A percentile compares a stretch with the other conserved stretches of the same genome.
phyloP scores from a whole-genome alignment of 352 stramenopile genomes.

The Saprolegnia parasitica region DNA sequence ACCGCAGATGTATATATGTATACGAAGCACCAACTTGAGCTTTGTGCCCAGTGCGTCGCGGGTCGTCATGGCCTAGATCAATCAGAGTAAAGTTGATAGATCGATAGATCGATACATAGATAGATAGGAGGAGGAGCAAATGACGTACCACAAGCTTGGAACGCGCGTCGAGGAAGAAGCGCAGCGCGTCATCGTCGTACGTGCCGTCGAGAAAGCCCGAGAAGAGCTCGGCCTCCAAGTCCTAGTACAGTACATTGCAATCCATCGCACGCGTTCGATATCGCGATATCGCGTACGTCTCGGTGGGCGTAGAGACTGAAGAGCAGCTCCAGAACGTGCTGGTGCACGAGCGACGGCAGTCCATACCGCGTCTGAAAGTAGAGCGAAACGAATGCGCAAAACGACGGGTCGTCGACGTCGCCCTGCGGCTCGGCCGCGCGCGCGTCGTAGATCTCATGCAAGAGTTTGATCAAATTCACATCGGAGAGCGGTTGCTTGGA shows the following conservation, averaged over 20 bases:
- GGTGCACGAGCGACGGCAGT: conserved; percentile 51
- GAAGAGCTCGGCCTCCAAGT: conserved; percentile 58
- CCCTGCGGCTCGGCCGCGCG: conserved; percentile 36
- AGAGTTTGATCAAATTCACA: conserved; percentile 28
- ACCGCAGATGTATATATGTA: background rate
- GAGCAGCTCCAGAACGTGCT: conserved; percentile 55
- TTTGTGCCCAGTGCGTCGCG: conserved; percentile 32
- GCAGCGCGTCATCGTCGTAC: conserved; percentile 41
- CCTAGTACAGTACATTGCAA: no score
- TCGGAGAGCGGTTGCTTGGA: conserved; percentile 5
- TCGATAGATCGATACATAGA: no score
- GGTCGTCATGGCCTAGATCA: conserved; percentile 26
- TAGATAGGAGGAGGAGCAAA: conserved; percentile 16
- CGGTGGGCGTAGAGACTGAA: conserved; percentile 37
- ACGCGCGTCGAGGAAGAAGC: conserved; percentile 55
- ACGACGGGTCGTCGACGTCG: conserved; percentile 28
- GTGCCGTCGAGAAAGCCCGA: conserved; percentile 50
- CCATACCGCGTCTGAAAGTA: conserved; percentile 69
- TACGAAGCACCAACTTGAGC: conserved; percentile 25
- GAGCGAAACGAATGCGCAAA: conserved; percentile 45
- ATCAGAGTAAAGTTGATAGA: no score
- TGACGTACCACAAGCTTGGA: conserved; percentile 39
- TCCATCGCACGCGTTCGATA: no score
- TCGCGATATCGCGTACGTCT: conserved; percentile 26
- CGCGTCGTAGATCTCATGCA: conserved; percentile 73